Evolutionary conservation across 1,284 basidiomycete genomes (phyloP).

Genomic region (Puccinia triticina): DNA sequence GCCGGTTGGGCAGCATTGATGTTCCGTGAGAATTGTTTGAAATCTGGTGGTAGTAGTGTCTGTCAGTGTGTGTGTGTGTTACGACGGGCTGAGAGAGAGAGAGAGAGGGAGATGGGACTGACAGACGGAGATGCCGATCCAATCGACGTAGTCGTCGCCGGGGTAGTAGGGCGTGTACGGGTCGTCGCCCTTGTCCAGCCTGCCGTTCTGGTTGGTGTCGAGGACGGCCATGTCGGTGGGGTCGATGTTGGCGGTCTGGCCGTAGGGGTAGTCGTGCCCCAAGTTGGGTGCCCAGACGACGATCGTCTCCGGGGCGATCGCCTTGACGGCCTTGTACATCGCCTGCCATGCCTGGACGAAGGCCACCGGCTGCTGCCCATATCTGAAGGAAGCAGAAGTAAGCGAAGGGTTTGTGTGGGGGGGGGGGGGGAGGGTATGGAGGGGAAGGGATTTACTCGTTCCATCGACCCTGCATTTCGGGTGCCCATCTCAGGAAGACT

Average conservation of each 20-base stretch:
- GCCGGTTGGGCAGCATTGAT: constrained; percentile 40
- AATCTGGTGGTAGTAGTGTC: constrained; percentile 19
- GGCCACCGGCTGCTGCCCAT: constrained; percentile 57
- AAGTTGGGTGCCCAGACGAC: constrained; percentile 60
- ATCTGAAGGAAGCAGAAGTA: constrained; percentile 39
- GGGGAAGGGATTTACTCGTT: constrained; percentile 50
- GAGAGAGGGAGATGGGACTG: background rate
- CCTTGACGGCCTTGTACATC: constrained; percentile 57
- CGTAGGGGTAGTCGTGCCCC: constrained; percentile 53
- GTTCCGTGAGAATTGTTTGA: constrained; percentile 40
- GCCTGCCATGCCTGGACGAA: constrained; percentile 55
- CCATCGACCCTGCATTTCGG: constrained; percentile 59
- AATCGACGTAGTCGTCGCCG: constrained; percentile 52
- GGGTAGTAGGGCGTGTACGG: constrained; percentile 52
- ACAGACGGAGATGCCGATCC: constrained; percentile 52
- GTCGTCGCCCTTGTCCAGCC: constrained; percentile 48
- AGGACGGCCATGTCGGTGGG: constrained; percentile 1
- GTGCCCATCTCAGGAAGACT: constrained; percentile 58
- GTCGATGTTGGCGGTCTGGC: constrained; percentile 35
- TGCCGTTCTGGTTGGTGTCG: constrained; percentile 51
- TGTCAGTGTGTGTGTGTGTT: background rate
- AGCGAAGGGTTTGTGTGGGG: background rate
- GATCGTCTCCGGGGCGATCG: constrained; percentile 56
- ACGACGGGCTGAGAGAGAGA: too few relatives aligned
- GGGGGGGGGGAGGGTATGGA: background rate